Percentiles rank a stretch among this genome's conserved stretches.
phyloP scores from a whole-genome alignment of 441 rosid genomes.

The Breynia disticha region DNA sequence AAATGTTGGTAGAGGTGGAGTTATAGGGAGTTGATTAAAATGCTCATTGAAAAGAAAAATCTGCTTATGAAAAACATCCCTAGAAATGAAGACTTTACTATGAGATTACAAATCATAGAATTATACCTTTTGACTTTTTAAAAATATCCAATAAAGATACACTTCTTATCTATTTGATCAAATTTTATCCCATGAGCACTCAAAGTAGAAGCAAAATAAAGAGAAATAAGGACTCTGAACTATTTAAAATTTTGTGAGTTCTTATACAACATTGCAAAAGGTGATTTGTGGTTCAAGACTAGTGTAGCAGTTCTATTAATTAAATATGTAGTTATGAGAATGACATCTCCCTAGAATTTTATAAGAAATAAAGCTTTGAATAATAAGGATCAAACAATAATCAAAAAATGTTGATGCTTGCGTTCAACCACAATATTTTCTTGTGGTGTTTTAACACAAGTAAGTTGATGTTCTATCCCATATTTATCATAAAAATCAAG shows the following conservation, averaged over 20 bases:
- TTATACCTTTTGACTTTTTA: background rate
- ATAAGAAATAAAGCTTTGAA: background rate
- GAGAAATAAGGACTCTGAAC: background rate
- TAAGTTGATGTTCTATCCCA: background rate
- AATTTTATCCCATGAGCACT: background rate
- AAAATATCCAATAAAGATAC: background rate
- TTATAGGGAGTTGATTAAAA: no score
- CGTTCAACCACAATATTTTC: background rate
- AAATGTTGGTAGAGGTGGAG: no score
- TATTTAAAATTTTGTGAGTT: background rate
- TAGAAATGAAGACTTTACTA: background rate
- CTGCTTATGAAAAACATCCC: background rate
- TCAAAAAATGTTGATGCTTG: background rate
- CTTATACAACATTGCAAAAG: background rate
- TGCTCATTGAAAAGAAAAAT: no score
- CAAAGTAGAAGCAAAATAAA: background rate
- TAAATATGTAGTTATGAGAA: background rate
- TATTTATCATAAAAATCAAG: background rate
- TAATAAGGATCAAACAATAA: background rate
- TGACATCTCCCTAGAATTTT: background rate
- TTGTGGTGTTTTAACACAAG: conserved; percentile 3
- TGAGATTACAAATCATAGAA: background rate
- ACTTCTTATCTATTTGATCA: background rate
- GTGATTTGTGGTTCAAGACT: background rate
- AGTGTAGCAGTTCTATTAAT: background rate